Conservation (phyloP, 331 rosid species). For the Acacia pycnantha region DNA sequence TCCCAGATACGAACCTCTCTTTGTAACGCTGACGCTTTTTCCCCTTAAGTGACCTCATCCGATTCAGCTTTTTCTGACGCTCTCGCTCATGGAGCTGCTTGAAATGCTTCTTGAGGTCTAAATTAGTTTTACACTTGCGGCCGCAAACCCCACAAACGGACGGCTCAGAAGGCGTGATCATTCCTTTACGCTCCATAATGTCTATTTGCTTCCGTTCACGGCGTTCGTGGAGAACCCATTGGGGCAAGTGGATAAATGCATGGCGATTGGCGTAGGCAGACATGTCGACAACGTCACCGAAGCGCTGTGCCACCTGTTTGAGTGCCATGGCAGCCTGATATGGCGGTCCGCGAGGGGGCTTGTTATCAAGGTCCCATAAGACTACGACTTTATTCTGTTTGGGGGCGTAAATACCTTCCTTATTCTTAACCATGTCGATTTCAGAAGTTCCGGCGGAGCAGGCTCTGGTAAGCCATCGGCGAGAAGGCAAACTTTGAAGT, state of each 20-base stretch:
- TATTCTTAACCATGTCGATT: conserved; percentile 77
- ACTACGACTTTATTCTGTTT: conserved; percentile 65
- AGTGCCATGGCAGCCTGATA: conserved; percentile 76
- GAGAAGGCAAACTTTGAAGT: not conserved
- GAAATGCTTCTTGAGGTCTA: conserved; percentile 70
- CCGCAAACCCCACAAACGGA: conserved; percentile 70
- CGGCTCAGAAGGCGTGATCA: conserved; percentile 45
- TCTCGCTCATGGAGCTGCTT: conserved; percentile 68
- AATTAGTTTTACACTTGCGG: conserved; percentile 54
- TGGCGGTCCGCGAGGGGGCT: conserved; percentile 86
- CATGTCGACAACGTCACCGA: conserved; percentile 64
- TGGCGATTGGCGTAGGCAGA: conserved; percentile 85
- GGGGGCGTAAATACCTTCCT: conserved; percentile 60
- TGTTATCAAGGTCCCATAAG: conserved; percentile 95
- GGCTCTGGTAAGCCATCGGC: conserved; percentile 25
- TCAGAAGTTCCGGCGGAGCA: conserved; percentile 40
- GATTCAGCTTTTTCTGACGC: conserved; percentile 63
- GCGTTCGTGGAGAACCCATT: conserved; percentile 63
- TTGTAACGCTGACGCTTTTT: conserved; percentile 64
- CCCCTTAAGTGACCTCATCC: conserved; percentile 58
- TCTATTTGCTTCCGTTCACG: conserved; percentile 59
- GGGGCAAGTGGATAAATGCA: conserved; percentile 71
- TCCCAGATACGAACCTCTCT: conserved; percentile 54
- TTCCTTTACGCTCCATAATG: conserved; percentile 64
- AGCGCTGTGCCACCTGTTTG: conserved; percentile 45